Percentiles rank a stretch among this genome's conserved stretches.
Conservation (phyloP, 257 asterid species). For the Lavandula angustifolia region DNA sequence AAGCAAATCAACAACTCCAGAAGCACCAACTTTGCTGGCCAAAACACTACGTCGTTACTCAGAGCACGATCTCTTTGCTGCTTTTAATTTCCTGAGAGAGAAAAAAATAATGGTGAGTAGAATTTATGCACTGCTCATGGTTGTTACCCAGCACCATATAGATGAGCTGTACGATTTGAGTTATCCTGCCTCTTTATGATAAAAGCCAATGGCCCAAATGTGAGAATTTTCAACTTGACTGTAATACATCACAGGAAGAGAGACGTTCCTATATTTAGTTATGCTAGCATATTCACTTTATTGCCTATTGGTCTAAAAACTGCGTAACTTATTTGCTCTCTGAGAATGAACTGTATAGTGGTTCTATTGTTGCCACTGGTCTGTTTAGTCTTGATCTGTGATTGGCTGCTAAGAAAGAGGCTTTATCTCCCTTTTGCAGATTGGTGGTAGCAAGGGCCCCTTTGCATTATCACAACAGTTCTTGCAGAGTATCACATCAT, state of each 20-base stretch:
- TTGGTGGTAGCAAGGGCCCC: conserved; percentile 73
- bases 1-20: conserved; percentile 74
- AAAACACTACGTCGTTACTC: conserved; percentile 90
- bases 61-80: conserved; percentile 95
- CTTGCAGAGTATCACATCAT: conserved; percentile 61
- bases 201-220: background rate
- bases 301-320: conserved; percentile 1
- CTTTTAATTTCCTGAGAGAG: conserved; percentile 89
- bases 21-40: conserved; percentile 70
- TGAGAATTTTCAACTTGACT: conserved; percentile 15
- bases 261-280: conserved; percentile 9
- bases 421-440: conserved; percentile 51
- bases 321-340: conserved; percentile 8
- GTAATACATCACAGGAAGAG: background rate
- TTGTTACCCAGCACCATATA: conserved; percentile 8
- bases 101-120: conserved; percentile 76
- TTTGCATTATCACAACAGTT: conserved; percentile 81
- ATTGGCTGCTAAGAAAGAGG: conserved; percentile 21
- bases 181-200: conserved; percentile 13
- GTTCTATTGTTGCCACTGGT: conserved; percentile 20
- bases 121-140: conserved; percentile 25
- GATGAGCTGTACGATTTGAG: conserved; percentile 7
- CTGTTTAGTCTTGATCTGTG: conserved; percentile 20
- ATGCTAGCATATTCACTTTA: conserved; percentile 17
- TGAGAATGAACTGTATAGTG: conserved; percentile 10